A percentile compares a stretch with the other conserved stretches of the same genome.
Evolutionary conservation across 192 early-diverging fungal genomes (phyloP).

Genomic region (Coemansia furcata): DNA sequence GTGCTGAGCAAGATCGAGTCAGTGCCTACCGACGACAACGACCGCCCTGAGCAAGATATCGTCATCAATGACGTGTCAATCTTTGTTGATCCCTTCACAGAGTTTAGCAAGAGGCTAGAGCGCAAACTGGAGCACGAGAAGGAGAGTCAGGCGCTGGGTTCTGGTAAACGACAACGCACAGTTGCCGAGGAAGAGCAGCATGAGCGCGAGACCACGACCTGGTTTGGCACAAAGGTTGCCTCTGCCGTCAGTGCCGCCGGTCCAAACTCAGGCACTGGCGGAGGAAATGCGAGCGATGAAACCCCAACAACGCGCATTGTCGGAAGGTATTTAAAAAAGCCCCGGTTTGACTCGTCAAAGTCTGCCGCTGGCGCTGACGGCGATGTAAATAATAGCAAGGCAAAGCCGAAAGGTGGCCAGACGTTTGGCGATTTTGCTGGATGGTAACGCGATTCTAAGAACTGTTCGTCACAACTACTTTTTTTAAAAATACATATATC

Average conservation of each 20-base stretch:
- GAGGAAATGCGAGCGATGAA: neutral
- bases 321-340: constrained; percentile 37
- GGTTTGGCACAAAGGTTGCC: constrained; percentile 65
- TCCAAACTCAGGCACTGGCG: neutral
- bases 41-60: constrained; percentile 73
- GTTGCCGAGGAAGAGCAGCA: constrained; percentile 52
- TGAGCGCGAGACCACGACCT: constrained; percentile 65
- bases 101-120: constrained; percentile 64
- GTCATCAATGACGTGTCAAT: constrained; percentile 69
- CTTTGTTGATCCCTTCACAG: constrained; percentile 84
- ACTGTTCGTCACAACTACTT: neutral
- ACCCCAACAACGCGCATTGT: neutral
- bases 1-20: constrained; percentile 79
- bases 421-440: constrained; percentile 39
- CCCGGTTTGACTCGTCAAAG: constrained; percentile 6
- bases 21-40: constrained; percentile 66
- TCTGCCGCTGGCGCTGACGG: neutral
- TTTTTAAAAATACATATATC: neutral
- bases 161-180: constrained; percentile 41
- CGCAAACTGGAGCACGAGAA: constrained; percentile 60
- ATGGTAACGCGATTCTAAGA: constrained; percentile 17
- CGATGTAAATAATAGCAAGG: neutral
- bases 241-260: neutral
- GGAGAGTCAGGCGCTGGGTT: constrained; percentile 37
- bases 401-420: constrained; percentile 20